Conservation (phyloP, 2,329 filamentous ascomycete species). For the Neofusicoccum cordaticola region DNA sequence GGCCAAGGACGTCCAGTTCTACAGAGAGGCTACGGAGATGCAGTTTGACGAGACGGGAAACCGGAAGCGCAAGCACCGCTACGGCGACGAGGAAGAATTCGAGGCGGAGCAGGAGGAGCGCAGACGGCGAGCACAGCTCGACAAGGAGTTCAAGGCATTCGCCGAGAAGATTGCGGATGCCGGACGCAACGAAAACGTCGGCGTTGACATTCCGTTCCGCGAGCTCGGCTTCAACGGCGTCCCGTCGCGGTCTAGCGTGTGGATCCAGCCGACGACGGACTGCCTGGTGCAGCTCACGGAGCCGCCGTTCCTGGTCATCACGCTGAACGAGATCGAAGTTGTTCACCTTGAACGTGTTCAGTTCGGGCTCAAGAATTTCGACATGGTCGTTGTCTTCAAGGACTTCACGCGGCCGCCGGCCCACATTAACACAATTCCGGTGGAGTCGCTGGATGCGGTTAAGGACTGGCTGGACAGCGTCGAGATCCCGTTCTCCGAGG, state of each 20-base stretch:
- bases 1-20: constrained; percentile 98
- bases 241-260: constrained; percentile 90
- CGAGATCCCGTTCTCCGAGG: constrained; percentile 91
- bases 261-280: constrained; percentile 93
- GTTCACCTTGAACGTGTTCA: constrained; percentile 93
- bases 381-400: constrained; percentile 97
- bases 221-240: constrained; percentile 97
- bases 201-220: constrained; percentile 94
- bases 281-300: constrained; percentile 96
- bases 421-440: constrained; percentile 97
- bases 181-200: constrained; percentile 82
- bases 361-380: constrained; percentile 98
- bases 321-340: constrained; percentile 91
- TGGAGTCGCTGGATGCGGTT: constrained; percentile 89
- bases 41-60: constrained; percentile 99
- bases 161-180: constrained; percentile 97
- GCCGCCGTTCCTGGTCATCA: constrained; percentile 93
- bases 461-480: constrained; percentile 98
- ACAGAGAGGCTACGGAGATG: constrained; percentile 95
- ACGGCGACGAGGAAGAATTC: constrained; percentile 97
- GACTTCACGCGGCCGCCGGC: constrained; percentile 88
- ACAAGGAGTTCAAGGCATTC: constrained; percentile 93
- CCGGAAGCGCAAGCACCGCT: constrained; percentile 93
- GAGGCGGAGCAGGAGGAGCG: constrained; percentile 98
- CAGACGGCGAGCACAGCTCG: constrained; percentile 82